Base-by-base conservation (phyloP, 1,139 yeast genomes). In the Diutina sp. region DNA sequence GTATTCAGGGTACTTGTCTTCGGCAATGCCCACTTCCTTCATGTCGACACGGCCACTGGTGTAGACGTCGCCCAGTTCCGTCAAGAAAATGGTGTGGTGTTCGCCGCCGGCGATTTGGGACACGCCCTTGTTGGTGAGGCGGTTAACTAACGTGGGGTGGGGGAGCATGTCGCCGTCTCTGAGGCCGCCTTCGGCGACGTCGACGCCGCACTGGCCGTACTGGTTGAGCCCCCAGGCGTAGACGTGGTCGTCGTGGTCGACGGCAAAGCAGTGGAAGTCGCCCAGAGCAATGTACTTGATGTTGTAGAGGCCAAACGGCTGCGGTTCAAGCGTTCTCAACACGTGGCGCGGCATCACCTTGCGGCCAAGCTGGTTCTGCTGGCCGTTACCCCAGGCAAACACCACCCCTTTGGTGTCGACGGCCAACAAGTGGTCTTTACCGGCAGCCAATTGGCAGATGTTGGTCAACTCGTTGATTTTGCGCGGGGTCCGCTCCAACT, bases 361-460 rank as follows among this genome's bases (percentile, higher is more conserved):
- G 64, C 96, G 81, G 18, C 98, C 99, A 60, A 93, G 77, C 73
- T 93, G 99, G 69, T 77, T 84, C 65, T 89, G 96, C 64, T 90
- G 96, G 18, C 97, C 97, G 67, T 90, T 89, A 62, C 99, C 99
- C 99, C 99, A 95, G 0, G 98, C 91, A 66, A 80, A 90, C 1
- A 91, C 98, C 58, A 84, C 78, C 57, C 99, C 99, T 65, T 82
- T 85, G 30, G 81, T 74, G 67, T 91, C 96, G 55, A 95, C 74
- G 21, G 95, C 95, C 55, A 93, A 69, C 54, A 93, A 69, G 66
- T 93, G 99, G 68, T 93, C 98, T 67, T 91, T 91, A 54, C 99
- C 99, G 1, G 87, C 83, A 2, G 95, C 97, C 58, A 93, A 70
- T 65, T 89, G 95, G n/a, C 87, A 90, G 57, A 90, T 83, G 56